Conservation (phyloP, 202 grass and related monocot genomes). For the Zoysia matrella region DNA sequence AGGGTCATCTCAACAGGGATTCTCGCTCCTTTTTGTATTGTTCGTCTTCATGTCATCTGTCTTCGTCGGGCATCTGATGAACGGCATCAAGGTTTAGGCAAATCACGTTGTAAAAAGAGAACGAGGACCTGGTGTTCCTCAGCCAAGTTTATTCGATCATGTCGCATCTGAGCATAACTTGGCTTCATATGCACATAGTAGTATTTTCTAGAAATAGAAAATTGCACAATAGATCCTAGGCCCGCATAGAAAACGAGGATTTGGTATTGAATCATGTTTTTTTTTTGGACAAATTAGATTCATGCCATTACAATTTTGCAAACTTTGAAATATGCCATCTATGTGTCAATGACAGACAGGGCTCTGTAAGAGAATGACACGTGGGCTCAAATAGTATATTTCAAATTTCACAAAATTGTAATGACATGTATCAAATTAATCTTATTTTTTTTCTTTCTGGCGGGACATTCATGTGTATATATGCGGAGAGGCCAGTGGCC, state of each 20-base stretch:
- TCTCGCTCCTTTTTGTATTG: constrained; percentile 65
- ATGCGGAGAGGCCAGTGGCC: no score
- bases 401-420: no score
- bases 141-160: background rate
- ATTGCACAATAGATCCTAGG: background rate
- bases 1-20: constrained; percentile 56
- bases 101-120: background rate
- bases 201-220: background rate
- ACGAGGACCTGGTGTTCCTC: background rate
- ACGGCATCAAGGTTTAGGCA: constrained; percentile 48
- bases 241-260: background rate
- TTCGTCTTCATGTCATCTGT: constrained; percentile 72
- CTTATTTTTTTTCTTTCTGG: no score
- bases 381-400: no score
- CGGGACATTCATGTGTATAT: no score
- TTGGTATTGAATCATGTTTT: background rate
- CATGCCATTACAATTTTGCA: no score
- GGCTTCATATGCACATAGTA: background rate
- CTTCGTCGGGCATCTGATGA: constrained; percentile 67
- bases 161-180: background rate
- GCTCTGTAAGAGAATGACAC: no score
- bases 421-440: no score
- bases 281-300: no score
- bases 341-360: no score
- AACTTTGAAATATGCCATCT: no score